Conservation (phyloP, 352 stramenopile species). For the Phytophthora kernoviae region DNA sequence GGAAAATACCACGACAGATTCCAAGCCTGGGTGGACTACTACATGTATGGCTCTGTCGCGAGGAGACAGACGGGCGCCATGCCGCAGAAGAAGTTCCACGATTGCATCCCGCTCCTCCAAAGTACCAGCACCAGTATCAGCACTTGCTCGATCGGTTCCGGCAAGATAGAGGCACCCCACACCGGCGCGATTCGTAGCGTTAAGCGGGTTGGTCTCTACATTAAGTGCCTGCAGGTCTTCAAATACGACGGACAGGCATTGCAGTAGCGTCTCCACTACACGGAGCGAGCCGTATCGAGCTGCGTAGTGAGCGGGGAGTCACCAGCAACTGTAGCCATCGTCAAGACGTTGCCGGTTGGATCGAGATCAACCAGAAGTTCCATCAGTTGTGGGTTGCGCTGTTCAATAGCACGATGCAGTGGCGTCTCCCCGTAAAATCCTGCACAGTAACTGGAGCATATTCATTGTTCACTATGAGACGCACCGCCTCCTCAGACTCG, state of each 20-base stretch:
- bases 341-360: constrained; percentile 1
- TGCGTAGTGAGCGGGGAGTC: constrained; percentile 17
- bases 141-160: neutral
- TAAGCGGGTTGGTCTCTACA: constrained; percentile 10
- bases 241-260: neutral
- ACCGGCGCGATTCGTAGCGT: constrained; percentile 3
- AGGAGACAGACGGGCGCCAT: constrained; percentile 18
- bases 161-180: constrained; percentile 10
- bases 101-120: constrained; percentile 13
- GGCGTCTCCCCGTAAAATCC: constrained; percentile 12
- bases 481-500: constrained; percentile 13
- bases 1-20: constrained; percentile 5
- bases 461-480: constrained; percentile 21
- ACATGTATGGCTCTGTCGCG: neutral
- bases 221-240: constrained; percentile 12
- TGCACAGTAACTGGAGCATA: constrained; percentile 13
- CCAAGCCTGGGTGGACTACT: neutral
- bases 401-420: constrained; percentile 23
- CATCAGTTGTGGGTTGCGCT: constrained; percentile 20
- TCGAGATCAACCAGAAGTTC: constrained; percentile 14
- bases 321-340: neutral
- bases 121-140: neutral
- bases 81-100: constrained; percentile 14
- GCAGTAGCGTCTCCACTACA: constrained; percentile 12
- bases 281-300: constrained; percentile 10